Evolutionary conservation across 2,329 filamentous ascomycete genomes (phyloP), one percentile per base, ranked within the genome.

Genomic region (Aspergillus melleus): DNA sequence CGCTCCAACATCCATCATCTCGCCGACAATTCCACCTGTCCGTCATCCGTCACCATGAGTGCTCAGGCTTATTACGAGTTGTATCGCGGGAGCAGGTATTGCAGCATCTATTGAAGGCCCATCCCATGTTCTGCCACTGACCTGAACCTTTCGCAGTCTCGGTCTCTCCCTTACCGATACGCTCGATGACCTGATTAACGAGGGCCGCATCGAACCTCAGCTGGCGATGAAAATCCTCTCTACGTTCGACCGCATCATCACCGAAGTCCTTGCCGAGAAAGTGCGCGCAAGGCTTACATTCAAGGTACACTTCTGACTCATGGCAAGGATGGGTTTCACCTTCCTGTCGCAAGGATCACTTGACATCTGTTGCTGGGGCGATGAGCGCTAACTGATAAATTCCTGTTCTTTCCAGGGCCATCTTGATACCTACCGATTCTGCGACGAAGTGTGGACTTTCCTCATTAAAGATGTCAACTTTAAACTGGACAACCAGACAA

Each of bases 391-490:
- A 42, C 14, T 14, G 59, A 19, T 55, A 42, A 42, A 47, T 47
- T 54, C 42, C 49, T 55, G 53, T 57, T 54, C 11, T 58, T 51
- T 69, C 36, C 55, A 97, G 94, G 95, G 95, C 52, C 95, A 96
- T 74, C 88, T 99, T 64, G 93, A 98, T 76, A 98, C 95, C 16
- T 99, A 99, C 82, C 90, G 95, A 68, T 99, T 99, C 84, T 99
- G 95, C 81, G 95, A 99, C 79, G 95, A 99, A 80, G 95, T 99
- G 60, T 99, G 95, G 95, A 99, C 95, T 1, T 99, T 99, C 77
- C 86, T 99, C 60, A 96, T 99, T 79, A 97, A 97, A 79, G 95
- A 98, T 67, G 93, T 98, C 58, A 92, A 89, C n/a, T 98, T 99
- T 82, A 99, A 99, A 81, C 89, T 98, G 81, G 94, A 98, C 69